A percentile compares a stretch with the other conserved stretches of the same genome.
phyloP scores from a whole-genome alignment of 2,329 filamentous ascomycete species.

The Aphanoascus verrucosus region DNA sequence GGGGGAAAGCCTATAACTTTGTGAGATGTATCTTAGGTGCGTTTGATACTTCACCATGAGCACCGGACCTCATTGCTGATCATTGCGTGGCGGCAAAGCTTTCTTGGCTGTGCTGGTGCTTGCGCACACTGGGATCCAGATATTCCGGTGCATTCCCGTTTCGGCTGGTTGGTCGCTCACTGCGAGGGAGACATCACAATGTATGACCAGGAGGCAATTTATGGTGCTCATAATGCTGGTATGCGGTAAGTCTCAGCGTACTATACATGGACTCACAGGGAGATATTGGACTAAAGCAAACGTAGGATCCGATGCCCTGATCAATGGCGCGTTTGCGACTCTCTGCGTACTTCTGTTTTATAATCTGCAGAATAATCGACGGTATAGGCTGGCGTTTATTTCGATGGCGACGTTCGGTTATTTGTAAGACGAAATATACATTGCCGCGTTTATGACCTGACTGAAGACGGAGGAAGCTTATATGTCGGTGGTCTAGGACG shows the following conservation, averaged over 20 bases:
- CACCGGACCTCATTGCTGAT: not conserved
- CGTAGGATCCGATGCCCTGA: constrained; percentile 15
- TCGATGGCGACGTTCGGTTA: constrained; percentile 37
- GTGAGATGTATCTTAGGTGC: constrained; percentile 36
- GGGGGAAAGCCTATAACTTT: constrained; percentile 32
- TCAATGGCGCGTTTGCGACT: constrained; percentile 37
- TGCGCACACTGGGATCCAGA: constrained; percentile 36
- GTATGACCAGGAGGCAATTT: constrained; percentile 34
- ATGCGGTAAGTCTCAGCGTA: constrained; percentile 19
- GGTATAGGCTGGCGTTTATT: constrained; percentile 33
- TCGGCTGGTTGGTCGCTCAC: constrained; percentile 36
- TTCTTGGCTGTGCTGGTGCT: constrained; percentile 37
- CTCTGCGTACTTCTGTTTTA: constrained; percentile 37
- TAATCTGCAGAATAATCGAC: constrained; percentile 33
- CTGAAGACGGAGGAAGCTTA: not conserved
- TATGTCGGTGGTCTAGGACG: constrained; percentile 21
- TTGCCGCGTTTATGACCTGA: not conserved
- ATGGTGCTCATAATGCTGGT: constrained; percentile 40
- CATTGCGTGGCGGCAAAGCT: constrained; percentile 24
- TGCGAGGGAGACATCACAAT: constrained; percentile 32
- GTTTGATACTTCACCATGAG: constrained; percentile 11
- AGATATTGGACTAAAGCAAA: not conserved
- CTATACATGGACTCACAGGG: constrained; percentile 21
- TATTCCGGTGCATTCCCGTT: constrained; percentile 41
- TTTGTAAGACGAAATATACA: constrained; percentile 23